Conservation (phyloP, 2,329 filamentous ascomycete genomes). For the Penicillium sp. region DNA sequence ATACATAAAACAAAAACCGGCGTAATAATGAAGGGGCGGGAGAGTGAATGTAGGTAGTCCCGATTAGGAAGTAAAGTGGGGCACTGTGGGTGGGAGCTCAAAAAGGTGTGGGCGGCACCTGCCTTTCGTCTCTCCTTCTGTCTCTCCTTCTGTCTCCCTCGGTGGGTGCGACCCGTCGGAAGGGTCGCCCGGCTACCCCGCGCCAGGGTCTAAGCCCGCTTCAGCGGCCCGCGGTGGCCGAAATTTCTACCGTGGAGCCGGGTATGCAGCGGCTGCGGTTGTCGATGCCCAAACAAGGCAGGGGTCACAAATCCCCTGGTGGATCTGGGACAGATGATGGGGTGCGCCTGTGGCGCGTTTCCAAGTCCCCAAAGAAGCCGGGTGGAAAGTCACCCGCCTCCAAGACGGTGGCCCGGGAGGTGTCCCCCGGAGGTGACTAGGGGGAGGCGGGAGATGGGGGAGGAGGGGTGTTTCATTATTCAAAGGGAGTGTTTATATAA, state of each 20-base stretch:
- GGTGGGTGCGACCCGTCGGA: conserved; percentile 26
- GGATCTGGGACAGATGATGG: background rate
- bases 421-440: too few relatives aligned
- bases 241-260: background rate
- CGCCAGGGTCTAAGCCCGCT: conserved; percentile 1
- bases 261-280: background rate
- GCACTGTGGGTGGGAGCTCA: too few relatives aligned
- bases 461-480: too few relatives aligned
- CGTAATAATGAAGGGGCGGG: too few relatives aligned
- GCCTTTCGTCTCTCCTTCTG: too few relatives aligned
- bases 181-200: conserved; percentile 10
- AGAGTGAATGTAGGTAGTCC: too few relatives aligned
- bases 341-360: background rate
- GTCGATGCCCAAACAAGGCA: background rate
- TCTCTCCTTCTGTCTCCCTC: conserved; percentile 16
- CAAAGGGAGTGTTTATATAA: too few relatives aligned
- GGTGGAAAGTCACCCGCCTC: background rate
- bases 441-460: too few relatives aligned
- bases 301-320: background rate
- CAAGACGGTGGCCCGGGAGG: background rate
- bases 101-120: too few relatives aligned
- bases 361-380: conserved; percentile 2
- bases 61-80: too few relatives aligned
- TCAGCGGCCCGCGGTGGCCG: background rate
- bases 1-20: too few relatives aligned